Base-by-base conservation (phyloP, 1,284 basidiomycete species). In the Apiotrichum sp. region DNA sequence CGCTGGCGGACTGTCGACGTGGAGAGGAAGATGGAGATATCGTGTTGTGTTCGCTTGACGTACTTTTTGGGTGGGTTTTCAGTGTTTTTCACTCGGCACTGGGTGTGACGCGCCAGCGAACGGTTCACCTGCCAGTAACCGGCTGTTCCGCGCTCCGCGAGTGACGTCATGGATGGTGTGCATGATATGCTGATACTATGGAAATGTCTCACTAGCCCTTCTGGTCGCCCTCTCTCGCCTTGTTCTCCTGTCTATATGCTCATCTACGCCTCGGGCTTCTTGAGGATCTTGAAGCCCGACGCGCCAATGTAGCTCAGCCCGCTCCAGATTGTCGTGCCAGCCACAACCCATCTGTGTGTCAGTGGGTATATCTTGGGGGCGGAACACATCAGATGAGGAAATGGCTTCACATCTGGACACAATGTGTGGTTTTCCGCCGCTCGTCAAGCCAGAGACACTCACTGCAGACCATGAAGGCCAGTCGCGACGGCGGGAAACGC, bases 241-340 rank as follows among this genome's bases (percentile, higher is more conserved):
- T 14, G 40, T 39, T 33, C 22, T 6, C 35, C 3, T 14, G 7
- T 13, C 47, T 50, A 6, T 32, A 11, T 32, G n/a, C n/a, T 31
- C 22, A 8, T 22, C 40, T 54, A 45, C 16, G 35, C 29, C 50
- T 58, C 54, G n/a, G 38, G 44, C 50, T 62, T 64, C 41, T 61
- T 66, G 45, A 77, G 61, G 33, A 86, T 75, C 48, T 83, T 83
- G 50, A 89, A 84, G 0, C 86, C 86, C 53, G 85, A 78, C 61
- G 83, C 84, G 8, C 89, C 88, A 1, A 95, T 68, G 68, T 98
- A 98, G 31, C 90, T 91, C 48, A 93, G 66, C 1, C 95, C 95
- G 63, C 91, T 95, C 85, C 86, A 90, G 33, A 97, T 79, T 0
- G 95, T 98, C 4, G 95, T 97, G 2, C 82, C 82, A 0, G 87